Evolutionary conservation across 768 basidiomycete genomes (phyloP), one percentile per base, ranked within the genome.

Genomic region (Coprinellus micaceus): DNA sequence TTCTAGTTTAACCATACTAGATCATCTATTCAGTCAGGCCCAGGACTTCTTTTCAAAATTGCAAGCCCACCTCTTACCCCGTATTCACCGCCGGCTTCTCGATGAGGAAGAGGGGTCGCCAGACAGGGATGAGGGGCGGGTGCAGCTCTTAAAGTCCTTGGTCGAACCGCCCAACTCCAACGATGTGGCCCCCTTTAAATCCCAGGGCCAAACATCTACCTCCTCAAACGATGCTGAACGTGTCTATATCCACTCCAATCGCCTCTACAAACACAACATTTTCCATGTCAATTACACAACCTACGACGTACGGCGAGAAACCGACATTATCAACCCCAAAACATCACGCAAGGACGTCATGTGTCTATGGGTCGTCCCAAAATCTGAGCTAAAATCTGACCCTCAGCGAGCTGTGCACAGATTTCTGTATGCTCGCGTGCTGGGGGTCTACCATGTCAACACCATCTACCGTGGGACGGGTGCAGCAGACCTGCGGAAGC

Each of bases 41-140:
- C 11, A 49, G 71, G 65, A 46, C 58, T 29, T 73, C 73, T 36
- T 72, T 2, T 58, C 70, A 0, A 67, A 74, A 39, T 64, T 78
- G 6, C 33, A 73, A 49, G 61, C 71, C 25, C 69, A 76, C 51
- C 58, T 74, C 13, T 66, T 74, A 1, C 67, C 65, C 0, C 67
- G 72, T 3, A 33, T 74, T 10, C 62, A 58, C 10, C 47, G 30
- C 1, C 58, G 54, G 36, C 30, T 36, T 17, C 49, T 15, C n/a
- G 22, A 51, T 15, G 30, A 17, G 9, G 22, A 33, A 26, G 11
- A 10, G 19, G 46, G 15, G 7, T 26, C 30, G 29, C 2, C 9
- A n/a, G 21, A 45, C 21, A 19, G 30, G 15, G 13, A 19, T 12
- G 11, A 1, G 11, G 13, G n/a, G 7, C 11, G 26, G 2, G 29